Percentiles rank a stretch among this genome's conserved stretches.
These are phyloP conservation scores for Fraxinus quadrangulata DNA, from an alignment of 257 asterid genomes.

Conservation along the genomic window DNA sequence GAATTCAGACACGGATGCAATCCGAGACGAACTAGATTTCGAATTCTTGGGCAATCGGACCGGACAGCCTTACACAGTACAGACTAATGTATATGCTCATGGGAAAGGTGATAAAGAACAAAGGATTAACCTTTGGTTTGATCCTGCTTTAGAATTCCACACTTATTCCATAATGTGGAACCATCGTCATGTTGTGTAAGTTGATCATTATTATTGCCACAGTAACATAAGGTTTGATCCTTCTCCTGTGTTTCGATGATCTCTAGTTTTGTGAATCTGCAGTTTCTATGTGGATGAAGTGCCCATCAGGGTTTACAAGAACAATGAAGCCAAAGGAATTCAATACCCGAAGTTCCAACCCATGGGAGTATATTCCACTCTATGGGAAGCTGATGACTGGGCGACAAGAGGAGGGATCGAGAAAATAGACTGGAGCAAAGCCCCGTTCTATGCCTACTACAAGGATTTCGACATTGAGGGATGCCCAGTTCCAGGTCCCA, in stretches of 20 bases:
- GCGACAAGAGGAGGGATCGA: constrained; percentile 87
- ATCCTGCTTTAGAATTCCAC: constrained; percentile 71
- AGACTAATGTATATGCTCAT: constrained; percentile 75
- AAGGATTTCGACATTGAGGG: constrained; percentile 89
- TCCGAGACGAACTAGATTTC: constrained; percentile 83
- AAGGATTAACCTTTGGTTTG: constrained; percentile 90
- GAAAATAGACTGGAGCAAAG: constrained; percentile 84
- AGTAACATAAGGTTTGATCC: background rate
- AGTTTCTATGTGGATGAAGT: constrained; percentile 56
- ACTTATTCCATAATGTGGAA: constrained; percentile 67
- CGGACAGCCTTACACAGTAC: constrained; percentile 89
- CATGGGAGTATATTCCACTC: constrained; percentile 75
- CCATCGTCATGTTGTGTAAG: constrained; percentile 65
- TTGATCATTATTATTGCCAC: background rate
- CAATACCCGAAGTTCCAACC: constrained; percentile 74
- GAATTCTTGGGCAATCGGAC: constrained; percentile 90
- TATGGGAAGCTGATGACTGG: constrained; percentile 98
- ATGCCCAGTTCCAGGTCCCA: constrained; percentile 71
- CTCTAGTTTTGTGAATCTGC: background rate
- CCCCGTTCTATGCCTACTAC: constrained; percentile 85
- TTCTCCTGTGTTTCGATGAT: background rate
- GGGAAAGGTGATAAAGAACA: constrained; percentile 89
- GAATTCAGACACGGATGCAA: constrained; percentile 65
- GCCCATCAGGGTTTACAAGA: constrained; percentile 82
- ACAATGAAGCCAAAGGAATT: constrained; percentile 69